Base-by-base conservation (phyloP, 768 basidiomycete genomes). In the Pisolithus albus region DNA sequence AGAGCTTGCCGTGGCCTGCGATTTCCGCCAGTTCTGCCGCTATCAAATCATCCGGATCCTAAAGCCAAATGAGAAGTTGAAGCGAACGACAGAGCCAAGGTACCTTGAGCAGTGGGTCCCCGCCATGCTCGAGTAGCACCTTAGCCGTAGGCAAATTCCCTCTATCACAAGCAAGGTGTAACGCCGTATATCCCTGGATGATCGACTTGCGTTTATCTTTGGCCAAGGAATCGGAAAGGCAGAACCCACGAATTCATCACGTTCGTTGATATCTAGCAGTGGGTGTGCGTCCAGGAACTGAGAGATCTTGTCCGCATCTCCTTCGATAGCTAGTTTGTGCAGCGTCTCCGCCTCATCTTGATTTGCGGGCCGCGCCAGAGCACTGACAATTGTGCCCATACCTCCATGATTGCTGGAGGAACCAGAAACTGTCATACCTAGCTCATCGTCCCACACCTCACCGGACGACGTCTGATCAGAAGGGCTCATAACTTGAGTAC, bases 161-260 rank as follows among this genome's bases (percentile, higher is more conserved):
- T 61, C 92, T 74, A 65, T 96, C 93, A 24, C 84, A 81, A 5
- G 93, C 92, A 0, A 94, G 74, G 59, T 96, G 93, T 18, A 96
- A 68, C 7, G 92, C 77, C 0, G 92, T 89, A 64, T 92, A 92
- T 34, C 90, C 92, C 93, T 96, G 60, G 47, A 50, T 13, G 28
- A 37, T 32, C 10, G 49, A 53, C 46, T 52, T 49, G 41, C 50
- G 18, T 48, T 46, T 50, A 37, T 39, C 24, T 41, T n/a, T 26
- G 16, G 42, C 16, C 15, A 55, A 21, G 13, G 21, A 19, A 36
- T n/a, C 16, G 23, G 5, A 6, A 46, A 28, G 16, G 19, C n/a
- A 13, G 26, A 41, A 70, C 84, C 66, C 65, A 93, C 92, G 72
- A 79, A 87, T 71, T 85, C 81, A 53, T 94, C 90, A 36, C 68